Evolutionary conservation across 495 filamentous ascomycete species (phyloP).

Genomic region (Penicillium arizonense): DNA sequence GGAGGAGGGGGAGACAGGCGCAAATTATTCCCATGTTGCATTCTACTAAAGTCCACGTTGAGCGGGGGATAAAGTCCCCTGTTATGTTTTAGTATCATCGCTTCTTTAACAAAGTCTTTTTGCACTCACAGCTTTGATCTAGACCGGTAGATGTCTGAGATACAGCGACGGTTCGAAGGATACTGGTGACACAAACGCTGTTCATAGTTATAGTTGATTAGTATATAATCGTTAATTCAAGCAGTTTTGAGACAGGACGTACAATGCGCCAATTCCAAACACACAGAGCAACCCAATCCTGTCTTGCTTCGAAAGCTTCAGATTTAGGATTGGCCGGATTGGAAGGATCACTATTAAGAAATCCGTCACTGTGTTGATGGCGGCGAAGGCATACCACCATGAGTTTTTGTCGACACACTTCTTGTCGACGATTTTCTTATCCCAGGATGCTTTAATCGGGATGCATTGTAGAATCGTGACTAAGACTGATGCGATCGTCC

Average conservation of each 20-base stretch:
- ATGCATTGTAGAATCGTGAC: constrained; percentile 27
- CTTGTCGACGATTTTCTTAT: constrained; percentile 13
- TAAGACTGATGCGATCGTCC: constrained; percentile 17
- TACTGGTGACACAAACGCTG: constrained; percentile 11
- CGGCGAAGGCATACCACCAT: constrained; percentile 16
- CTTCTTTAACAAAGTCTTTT: background rate
- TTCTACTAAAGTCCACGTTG: constrained; percentile 8
- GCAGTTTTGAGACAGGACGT: constrained; percentile 10
- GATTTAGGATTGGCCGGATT: constrained; percentile 28
- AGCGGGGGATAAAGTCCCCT: constrained; percentile 10
- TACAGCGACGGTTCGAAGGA: constrained; percentile 9
- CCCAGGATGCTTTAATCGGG: constrained; percentile 28
- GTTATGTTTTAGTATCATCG: background rate
- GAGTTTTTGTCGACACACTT: constrained; percentile 11
- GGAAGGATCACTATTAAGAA: constrained; percentile 38
- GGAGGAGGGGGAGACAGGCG: constrained; percentile 9
- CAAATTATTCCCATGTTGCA: constrained; percentile 8
- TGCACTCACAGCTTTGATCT: constrained; percentile 5
- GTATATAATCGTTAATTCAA: background rate
- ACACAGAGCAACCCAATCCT: constrained; percentile 30
- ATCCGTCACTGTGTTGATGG: constrained; percentile 36
- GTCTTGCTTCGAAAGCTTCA: constrained; percentile 33
- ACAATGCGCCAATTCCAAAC: constrained; percentile 39
- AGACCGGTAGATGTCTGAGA: constrained; percentile 5
- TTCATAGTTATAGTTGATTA: background rate